phyloP scores from a whole-genome alignment of 768 basidiomycete species.

The Austroboletus festivus region DNA sequence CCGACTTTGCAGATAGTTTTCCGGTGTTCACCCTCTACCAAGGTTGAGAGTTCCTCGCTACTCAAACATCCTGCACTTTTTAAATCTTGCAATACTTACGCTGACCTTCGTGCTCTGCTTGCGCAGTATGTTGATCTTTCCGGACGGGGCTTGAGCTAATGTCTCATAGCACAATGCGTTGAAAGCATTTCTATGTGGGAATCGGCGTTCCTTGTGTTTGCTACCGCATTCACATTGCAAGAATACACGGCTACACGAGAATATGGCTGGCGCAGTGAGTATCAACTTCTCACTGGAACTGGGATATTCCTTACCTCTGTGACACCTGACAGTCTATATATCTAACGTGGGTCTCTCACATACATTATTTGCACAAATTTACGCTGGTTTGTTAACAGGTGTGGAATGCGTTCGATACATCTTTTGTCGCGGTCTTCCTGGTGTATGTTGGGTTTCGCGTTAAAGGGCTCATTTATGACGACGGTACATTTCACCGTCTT shows the following conservation, averaged over 20 bases:
- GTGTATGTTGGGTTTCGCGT: constrained; percentile 64
- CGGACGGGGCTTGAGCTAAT: constrained; percentile 1
- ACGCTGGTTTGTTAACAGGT: constrained; percentile 51
- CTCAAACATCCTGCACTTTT: constrained; percentile 70
- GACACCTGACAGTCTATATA: constrained; percentile 58
- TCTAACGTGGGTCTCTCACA: constrained; percentile 59
- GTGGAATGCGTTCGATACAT: constrained; percentile 88
- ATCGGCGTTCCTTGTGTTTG: constrained; percentile 69
- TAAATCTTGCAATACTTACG: constrained; percentile 69
- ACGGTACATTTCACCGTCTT: constrained; percentile 40
- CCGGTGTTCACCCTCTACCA: constrained; percentile 1
- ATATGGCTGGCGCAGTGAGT: constrained; percentile 84
- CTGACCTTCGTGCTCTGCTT: constrained; percentile 72
- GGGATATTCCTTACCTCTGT: background rate
- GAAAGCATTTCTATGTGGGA: constrained; percentile 59
- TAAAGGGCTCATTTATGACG: constrained; percentile 52
- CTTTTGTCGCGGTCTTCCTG: constrained; percentile 67
- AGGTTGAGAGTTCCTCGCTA: constrained; percentile 84
- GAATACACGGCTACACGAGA: constrained; percentile 88
- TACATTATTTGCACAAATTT: background rate
- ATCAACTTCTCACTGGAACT: constrained; percentile 1
- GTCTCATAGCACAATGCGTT: constrained; percentile 51
- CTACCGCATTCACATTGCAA: constrained; percentile 73
- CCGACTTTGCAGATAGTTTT: background rate
- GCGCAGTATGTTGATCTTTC: constrained; percentile 48